These are phyloP conservation scores for Coleophoma crateriformis DNA, from an alignment of 2,329 filamentous ascomycete genomes.

Conservation along the genomic window DNA sequence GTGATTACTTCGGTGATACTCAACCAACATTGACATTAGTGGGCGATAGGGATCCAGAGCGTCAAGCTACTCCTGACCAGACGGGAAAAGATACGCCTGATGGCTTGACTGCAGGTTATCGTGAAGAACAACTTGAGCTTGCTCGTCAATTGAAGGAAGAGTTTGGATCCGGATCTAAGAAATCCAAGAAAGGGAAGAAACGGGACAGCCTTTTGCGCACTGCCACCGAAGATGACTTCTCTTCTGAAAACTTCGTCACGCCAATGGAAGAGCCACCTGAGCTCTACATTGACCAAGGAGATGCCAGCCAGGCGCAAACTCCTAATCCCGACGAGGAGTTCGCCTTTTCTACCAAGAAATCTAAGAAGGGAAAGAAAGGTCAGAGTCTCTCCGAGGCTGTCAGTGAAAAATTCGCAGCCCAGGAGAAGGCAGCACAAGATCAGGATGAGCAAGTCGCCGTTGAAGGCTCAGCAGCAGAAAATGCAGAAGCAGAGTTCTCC, in stretches of 20 bases:
- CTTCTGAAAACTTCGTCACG: background rate
- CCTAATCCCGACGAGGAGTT: constrained; percentile 13
- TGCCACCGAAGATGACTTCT: background rate
- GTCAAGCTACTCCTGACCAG: background rate
- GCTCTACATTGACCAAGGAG: background rate
- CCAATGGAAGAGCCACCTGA: background rate
- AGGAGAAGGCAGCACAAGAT: constrained; percentile 23
- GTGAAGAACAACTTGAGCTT: constrained; percentile 20
- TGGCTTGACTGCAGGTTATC: constrained; percentile 16
- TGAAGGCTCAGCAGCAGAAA: constrained; percentile 9
- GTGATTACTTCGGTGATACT: background rate
- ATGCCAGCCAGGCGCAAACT: background rate
- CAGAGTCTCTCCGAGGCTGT: background rate
- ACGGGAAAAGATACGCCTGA: constrained; percentile 2
- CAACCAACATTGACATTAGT: background rate
- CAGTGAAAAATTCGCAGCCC: too few species aligned
- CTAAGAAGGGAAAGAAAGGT: constrained; percentile 24
- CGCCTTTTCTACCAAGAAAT: constrained; percentile 10
- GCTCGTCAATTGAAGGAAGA: constrained; percentile 21
- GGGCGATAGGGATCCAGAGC: background rate
- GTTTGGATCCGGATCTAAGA: constrained; percentile 24
- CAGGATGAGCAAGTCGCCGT: background rate
- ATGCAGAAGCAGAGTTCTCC: constrained; percentile 20
- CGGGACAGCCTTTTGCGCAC: constrained; percentile 9
- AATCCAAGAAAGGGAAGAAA: constrained; percentile 30